Evolutionary conservation across 345 rosid genomes (phyloP), one percentile per base, ranked within the genome.

Genomic region (Eucalyptus regnans): DNA sequence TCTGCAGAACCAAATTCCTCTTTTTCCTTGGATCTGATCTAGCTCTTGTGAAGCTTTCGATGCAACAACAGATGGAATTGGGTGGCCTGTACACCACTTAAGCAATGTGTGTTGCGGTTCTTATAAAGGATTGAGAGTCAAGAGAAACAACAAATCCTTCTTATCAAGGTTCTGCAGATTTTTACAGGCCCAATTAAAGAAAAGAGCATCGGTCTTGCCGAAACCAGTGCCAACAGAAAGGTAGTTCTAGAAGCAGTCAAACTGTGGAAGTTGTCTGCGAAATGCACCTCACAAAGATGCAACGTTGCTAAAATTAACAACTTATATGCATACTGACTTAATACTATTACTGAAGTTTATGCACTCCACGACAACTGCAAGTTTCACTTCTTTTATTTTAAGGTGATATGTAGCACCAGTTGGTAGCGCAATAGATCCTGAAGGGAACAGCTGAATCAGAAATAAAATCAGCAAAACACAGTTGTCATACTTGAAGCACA

Each of bases 1-100:
- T 90, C 99, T 98, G 87, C 97, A 96, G 90, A 94, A 97, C 99
- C 99, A 97, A 86, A 96, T 62, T 89, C 95, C 95, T 87, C 97
- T 95, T 89, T 90, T 97, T 31, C 99, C 99, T 87, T 96, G 99
- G 91, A 97, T 95, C 89, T 56, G 90, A 71, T 93, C 92, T 86
- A 97, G 94, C 93, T 95, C 97, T 18, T 92, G 94, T 12, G 97
- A 93, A 88, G 99, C 99, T 91, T 92, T 96, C 87, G 94, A 91
- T 86, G 99, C 98, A 41, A 97, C 94, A 88, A 97, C 96, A 68
- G 97, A 97, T 76, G 99, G 99, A 41, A 96, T 94, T 12, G 99
- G 98, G 90, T 97, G 99, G 68, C 98, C 93, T 23, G 98, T 97
- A 87, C 92, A 87, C 99, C 99, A 97, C 92, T 95, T 93, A 54